Evolutionary conservation across 441 rosid species (phyloP), one percentile per base, ranked within the genome.

Genomic region (Capsella rubella): DNA sequence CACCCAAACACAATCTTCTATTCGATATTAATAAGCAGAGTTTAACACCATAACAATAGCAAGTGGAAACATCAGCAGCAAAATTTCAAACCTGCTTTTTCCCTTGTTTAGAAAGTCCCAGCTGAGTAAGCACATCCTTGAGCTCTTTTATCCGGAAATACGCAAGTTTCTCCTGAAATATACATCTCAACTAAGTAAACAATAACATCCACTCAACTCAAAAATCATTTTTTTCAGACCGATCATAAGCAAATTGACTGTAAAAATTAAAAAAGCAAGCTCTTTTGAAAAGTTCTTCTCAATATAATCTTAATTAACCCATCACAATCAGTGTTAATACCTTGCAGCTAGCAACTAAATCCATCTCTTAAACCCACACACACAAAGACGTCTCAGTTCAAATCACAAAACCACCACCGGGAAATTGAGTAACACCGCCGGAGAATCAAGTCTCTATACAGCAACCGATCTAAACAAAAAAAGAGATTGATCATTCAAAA

Each of bases 41-140:
- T 6, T 15, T 28, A 37, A 15, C 27, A 7, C 40, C 55, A 69
- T 1, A 59, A 45, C 3, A 1, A 45, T 21, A 55, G 37, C 61
- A 52, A 35, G 14, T 3, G 42, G 3, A 49, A 47, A 64, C 16
- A 56, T 31, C 14, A 64, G 47, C 61, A 52, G 27, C 4, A 50
- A 15, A 64, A 9, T 72, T 72, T 12, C 74, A 50, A 56, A 92
- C 99, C 97, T 95, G 98, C 73, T 90, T 95, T 83, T 86, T 92
- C 68, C 99, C 99, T 80, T 95, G 99, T 85, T 92, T 95, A 70
- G 99, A 89, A 64, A 91, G 91, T 46, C 97, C 91, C 54, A 95
- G 75, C 63, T 84, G 91, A 70, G 91, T 81, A n/a, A 95, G 87
- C 67, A 90, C 93, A 84, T 92, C 97, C 82, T 92, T 95, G 51